phyloP scores from a whole-genome alignment of 177 flowering plant species.

The Vitis hybrid region DNA sequence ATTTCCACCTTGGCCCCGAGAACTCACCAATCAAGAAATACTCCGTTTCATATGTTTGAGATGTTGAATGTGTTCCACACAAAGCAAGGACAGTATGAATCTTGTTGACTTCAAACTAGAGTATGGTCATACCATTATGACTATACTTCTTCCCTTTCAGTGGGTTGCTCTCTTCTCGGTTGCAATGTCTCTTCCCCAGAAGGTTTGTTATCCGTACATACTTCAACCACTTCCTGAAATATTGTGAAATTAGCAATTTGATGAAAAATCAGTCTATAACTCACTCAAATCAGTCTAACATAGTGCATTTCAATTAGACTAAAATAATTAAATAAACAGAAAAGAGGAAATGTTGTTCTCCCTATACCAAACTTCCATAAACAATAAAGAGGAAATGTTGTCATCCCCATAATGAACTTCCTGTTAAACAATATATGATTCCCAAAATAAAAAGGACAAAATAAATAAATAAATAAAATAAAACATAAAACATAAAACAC shows the following conservation, averaged over 20 bases:
- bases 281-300: too few species aligned
- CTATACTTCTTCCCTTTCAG: constrained; percentile 8
- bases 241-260: not conserved
- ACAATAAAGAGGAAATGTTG: too few species aligned
- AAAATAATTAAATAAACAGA: too few species aligned
- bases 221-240: constrained; percentile 32
- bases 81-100: not conserved
- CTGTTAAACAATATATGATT: too few species aligned
- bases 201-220: constrained; percentile 3
- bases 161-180: constrained; percentile 15
- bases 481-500: too few species aligned
- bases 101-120: not conserved
- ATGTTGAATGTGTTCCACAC: not conserved
- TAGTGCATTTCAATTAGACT: too few species aligned
- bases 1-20: not conserved
- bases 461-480: too few species aligned
- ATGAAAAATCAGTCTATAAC: not conserved
- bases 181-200: constrained; percentile 21
- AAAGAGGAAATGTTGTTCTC: too few species aligned
- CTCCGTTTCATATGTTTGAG: not conserved
- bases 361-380: too few species aligned
- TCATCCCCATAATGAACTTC: too few species aligned
- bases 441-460: too few species aligned
- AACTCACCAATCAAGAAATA: not conserved
- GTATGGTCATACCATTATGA: not conserved